Conservation (phyloP, 441 rosid species). For the Bruguiera hainesii region DNA sequence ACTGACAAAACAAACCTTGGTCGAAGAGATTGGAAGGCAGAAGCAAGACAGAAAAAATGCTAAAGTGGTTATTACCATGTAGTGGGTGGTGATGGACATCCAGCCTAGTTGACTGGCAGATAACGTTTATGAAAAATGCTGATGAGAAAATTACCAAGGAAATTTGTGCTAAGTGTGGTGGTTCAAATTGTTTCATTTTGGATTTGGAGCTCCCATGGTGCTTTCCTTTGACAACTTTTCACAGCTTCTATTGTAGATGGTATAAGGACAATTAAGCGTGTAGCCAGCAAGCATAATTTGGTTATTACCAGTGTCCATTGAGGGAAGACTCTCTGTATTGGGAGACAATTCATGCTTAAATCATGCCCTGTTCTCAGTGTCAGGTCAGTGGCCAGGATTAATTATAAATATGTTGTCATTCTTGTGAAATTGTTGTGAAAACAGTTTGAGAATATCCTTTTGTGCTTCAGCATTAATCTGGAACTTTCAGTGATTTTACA, state of each 20-base stretch:
- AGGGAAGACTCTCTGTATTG: background rate
- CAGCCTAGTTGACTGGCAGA: background rate
- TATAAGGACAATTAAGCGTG: background rate
- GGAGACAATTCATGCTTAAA: conserved; percentile 2
- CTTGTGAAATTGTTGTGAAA: background rate
- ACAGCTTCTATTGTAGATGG: conserved; percentile 10
- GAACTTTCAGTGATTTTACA: background rate
- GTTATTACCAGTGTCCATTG: background rate
- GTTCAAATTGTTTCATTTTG: conserved; percentile 9
- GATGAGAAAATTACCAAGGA: background rate
- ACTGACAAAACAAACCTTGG: conserved; percentile 28
- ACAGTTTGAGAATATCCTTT: background rate
- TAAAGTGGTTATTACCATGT: conserved; percentile 18
- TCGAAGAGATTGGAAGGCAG: conserved; percentile 75
- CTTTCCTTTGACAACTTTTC: conserved; percentile 4
- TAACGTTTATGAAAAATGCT: conserved; percentile 6
- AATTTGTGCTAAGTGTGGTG: conserved; percentile 1
- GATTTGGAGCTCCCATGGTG: conserved; percentile 1
- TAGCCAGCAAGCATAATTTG: background rate
- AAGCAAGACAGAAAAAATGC: conserved; percentile 55
- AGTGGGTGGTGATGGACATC: conserved; percentile 10
- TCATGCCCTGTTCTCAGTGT: background rate
- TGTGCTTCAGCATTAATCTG: background rate
- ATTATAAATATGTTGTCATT: background rate
- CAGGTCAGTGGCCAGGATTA: conserved; percentile 8